Percentiles rank a stretch among this genome's conserved stretches.
These are phyloP conservation scores for Hanseniaspora thailandica DNA, from an alignment of 805 yeast genomes.

Conservation along the genomic window DNA sequence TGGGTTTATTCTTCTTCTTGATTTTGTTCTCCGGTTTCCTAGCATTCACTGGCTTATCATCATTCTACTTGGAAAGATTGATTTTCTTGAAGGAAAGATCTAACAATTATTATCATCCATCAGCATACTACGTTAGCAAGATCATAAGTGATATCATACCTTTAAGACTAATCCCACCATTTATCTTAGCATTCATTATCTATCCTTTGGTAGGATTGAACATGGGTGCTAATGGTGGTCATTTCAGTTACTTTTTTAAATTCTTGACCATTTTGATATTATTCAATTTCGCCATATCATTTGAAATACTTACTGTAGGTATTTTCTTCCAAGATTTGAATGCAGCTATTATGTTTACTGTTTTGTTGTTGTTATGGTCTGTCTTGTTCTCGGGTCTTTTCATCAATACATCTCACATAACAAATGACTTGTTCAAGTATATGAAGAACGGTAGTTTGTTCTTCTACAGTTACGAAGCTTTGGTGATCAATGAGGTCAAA, in stretches of 20 bases:
- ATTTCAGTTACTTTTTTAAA: conserved; percentile 55
- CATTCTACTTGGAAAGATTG: conserved; percentile 78
- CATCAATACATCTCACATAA: conserved; percentile 64
- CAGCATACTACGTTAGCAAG: conserved; percentile 74
- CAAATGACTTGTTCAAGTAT: conserved; percentile 47
- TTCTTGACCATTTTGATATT: conserved; percentile 59
- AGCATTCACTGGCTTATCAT: conserved; percentile 78
- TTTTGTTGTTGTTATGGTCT: conserved; percentile 70
- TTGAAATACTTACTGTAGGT: conserved; percentile 78
- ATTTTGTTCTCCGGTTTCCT: conserved; percentile 89
- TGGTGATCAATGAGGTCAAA: conserved; percentile 84
- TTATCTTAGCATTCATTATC: conserved; percentile 62
- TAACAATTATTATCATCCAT: conserved; percentile 82
- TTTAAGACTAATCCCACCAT: conserved; percentile 82
- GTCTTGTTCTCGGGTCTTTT: conserved; percentile 87
- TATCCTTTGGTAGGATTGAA: conserved; percentile 87
- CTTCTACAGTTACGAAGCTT: conserved; percentile 91
- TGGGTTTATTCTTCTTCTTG: conserved; percentile 85
- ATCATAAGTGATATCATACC: conserved; percentile 88
- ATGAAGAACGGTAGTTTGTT: conserved; percentile 78
- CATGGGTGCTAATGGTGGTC: conserved; percentile 33
- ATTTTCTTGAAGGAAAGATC: conserved; percentile 89
- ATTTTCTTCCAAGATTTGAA: conserved; percentile 80
- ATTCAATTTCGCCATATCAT: conserved; percentile 77
- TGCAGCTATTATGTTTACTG: conserved; percentile 82